Conservation (phyloP, 192 early-diverging fungal species). For the Umbelopsis sp. region DNA sequence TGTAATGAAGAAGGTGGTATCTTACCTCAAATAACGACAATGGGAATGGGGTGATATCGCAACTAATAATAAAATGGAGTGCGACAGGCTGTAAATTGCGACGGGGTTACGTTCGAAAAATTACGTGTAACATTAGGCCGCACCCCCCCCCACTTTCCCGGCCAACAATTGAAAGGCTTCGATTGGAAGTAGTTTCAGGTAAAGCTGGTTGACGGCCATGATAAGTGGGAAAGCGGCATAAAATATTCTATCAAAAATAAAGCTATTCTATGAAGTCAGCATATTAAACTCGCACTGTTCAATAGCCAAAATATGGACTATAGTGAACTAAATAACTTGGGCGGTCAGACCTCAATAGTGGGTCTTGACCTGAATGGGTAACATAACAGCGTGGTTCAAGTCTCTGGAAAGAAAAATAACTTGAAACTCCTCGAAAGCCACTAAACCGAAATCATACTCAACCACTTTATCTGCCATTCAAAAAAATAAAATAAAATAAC, state of each 20-base stretch:
- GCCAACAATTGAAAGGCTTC: neutral
- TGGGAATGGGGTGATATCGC: neutral
- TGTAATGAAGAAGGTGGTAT: too few species aligned
- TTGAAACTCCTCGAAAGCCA: slow-evolving; percentile 18
- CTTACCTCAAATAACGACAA: too few species aligned
- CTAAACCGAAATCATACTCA: slow-evolving; percentile 3
- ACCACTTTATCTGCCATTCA: slow-evolving; percentile 5
- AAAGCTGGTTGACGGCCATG: too few species aligned
- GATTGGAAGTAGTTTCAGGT: neutral
- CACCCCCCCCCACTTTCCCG: too few species aligned
- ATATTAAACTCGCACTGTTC: neutral
- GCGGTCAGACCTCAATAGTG: neutral
- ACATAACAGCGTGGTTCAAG: neutral
- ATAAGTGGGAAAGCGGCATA: too few species aligned
- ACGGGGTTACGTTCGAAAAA: neutral
- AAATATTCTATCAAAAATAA: too few species aligned
- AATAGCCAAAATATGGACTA: neutral
- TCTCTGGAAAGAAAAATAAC: neutral
- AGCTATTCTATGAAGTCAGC: neutral
- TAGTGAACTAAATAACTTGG: neutral
- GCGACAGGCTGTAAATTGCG: neutral
- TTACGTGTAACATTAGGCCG: neutral
- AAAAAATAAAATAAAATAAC: slow-evolving; percentile 3
- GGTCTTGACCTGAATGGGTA: neutral
- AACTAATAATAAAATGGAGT: neutral